These are phyloP conservation scores for Aspergillus sclerotiicarbonarius DNA, from an alignment of 495 filamentous ascomycete species.

Conservation along the genomic window DNA sequence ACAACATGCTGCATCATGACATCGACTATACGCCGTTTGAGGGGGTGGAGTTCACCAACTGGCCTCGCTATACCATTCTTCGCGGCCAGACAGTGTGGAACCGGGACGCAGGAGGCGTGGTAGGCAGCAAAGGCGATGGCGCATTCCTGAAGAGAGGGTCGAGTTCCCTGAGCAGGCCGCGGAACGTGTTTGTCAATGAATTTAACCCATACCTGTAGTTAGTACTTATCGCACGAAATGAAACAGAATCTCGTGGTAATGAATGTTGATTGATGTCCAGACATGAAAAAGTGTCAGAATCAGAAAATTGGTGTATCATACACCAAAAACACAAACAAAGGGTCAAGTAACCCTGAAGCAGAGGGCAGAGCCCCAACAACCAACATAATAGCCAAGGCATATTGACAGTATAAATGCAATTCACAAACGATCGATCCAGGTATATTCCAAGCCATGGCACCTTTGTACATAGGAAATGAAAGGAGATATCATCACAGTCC, in stretches of 20 bases:
- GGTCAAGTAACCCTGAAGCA: no score
- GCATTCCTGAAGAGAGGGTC: constrained; percentile 44
- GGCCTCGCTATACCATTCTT: constrained; percentile 61
- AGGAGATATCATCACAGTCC: not conserved
- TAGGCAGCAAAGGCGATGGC: constrained; percentile 51
- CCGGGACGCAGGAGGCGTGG: constrained; percentile 45
- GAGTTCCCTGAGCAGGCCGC: constrained; percentile 14
- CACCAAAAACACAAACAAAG: no score
- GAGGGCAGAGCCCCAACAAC: not conserved
- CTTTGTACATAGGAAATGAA: not conserved
- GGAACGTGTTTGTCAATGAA: constrained; percentile 17
- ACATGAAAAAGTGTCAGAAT: no score
- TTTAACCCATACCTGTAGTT: constrained; percentile 14
- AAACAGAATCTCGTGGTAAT: not conserved
- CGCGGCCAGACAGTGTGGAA: constrained; percentile 59
- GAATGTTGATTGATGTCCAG: no score
- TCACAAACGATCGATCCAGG: not conserved
- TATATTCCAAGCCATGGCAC: not conserved
- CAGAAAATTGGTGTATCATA: no score
- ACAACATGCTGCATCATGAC: constrained; percentile 56
- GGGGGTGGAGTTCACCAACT: constrained; percentile 52
- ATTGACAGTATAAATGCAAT: not conserved
- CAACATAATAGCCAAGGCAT: not conserved
- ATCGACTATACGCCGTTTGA: constrained; percentile 64
- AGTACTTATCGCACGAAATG: not conserved